A percentile compares a stretch with the other conserved stretches of the same genome.
Conservation (phyloP, 495 filamentous ascomycete species). For the Niebla homalea region DNA sequence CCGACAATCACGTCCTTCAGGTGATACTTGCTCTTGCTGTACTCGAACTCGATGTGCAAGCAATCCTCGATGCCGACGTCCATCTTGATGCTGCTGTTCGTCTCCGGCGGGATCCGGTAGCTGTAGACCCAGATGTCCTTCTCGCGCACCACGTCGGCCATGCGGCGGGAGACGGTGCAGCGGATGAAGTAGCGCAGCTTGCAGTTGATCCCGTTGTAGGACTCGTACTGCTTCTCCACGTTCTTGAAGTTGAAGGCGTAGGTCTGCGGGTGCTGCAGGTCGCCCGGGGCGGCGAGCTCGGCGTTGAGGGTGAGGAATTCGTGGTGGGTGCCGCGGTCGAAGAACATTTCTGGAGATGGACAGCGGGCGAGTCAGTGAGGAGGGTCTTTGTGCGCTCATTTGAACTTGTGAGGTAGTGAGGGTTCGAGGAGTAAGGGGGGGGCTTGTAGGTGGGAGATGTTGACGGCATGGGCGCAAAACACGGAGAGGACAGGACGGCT, state of each 20-base stretch:
- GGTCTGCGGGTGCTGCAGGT: slow-evolving; percentile 95
- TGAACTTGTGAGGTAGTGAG: neutral
- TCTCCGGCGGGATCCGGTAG: slow-evolving; percentile 96
- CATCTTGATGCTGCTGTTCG: slow-evolving; percentile 99
- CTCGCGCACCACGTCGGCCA: slow-evolving; percentile 95
- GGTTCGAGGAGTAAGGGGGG: neutral
- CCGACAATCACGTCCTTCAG: slow-evolving; percentile 99
- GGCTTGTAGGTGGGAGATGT: neutral
- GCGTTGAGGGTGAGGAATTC: slow-evolving; percentile 95
- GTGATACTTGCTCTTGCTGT: slow-evolving; percentile 97
- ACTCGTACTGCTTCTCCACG: slow-evolving; percentile 99
- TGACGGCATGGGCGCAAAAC: neutral
- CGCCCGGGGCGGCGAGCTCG: slow-evolving; percentile 89
- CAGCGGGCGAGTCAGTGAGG: slow-evolving; percentile 10
- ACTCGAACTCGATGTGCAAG: slow-evolving; percentile 98
- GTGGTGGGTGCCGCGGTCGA: slow-evolving; percentile 97
- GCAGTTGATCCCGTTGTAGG: slow-evolving; percentile 99
- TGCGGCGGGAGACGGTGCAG: slow-evolving; percentile 88
- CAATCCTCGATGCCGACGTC: slow-evolving; percentile 99
- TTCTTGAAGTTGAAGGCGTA: slow-evolving; percentile 99
- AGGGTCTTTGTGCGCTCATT: too few species aligned
- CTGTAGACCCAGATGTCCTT: slow-evolving; percentile 99
- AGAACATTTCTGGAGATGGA: slow-evolving; percentile 86
- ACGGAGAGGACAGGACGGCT: neutral
- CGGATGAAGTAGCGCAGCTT: slow-evolving; percentile 96